Percentiles rank a stretch among this genome's conserved stretches.
These are phyloP conservation scores for Moricandia moricandioides DNA, from an alignment of 345 rosid species.

Conservation along the genomic window DNA sequence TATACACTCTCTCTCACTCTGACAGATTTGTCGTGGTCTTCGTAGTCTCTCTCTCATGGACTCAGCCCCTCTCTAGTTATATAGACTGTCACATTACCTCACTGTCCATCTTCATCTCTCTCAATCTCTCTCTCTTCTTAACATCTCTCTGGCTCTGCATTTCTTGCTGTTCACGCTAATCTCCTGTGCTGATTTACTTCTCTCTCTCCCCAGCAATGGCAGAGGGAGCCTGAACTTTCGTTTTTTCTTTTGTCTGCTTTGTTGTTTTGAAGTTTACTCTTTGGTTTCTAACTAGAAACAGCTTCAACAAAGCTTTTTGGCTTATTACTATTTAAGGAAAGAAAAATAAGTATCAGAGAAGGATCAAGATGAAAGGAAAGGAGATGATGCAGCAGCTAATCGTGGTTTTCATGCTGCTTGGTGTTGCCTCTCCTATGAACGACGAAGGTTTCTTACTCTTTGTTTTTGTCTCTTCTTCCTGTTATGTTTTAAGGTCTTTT, in stretches of 20 bases:
- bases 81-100: constrained; percentile 27
- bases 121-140: constrained; percentile 50
- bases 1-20: constrained; percentile 25
- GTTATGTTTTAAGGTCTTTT: neutral
- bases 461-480: neutral
- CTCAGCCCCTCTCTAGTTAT: constrained; percentile 27
- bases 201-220: constrained; percentile 28
- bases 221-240: constrained; percentile 10
- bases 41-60: constrained; percentile 23
- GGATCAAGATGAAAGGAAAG: neutral
- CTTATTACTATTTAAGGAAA: constrained; percentile 21
- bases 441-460: constrained; percentile 50
- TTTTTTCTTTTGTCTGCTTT: constrained; percentile 16
- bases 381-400: constrained; percentile 34
- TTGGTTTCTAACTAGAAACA: neutral
- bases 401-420: constrained; percentile 29
- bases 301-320: neutral
- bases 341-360: neutral
- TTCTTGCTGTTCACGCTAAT: constrained; percentile 78
- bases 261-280: neutral
- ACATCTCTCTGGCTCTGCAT: constrained; percentile 49
- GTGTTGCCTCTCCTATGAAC: constrained; percentile 46
- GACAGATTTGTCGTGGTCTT: constrained; percentile 32
- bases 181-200: constrained; percentile 48
- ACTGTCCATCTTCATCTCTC: neutral